These are phyloP conservation scores for Neonectria faginata DNA, from an alignment of 2,329 filamentous ascomycete genomes.

Conservation along the genomic window DNA sequence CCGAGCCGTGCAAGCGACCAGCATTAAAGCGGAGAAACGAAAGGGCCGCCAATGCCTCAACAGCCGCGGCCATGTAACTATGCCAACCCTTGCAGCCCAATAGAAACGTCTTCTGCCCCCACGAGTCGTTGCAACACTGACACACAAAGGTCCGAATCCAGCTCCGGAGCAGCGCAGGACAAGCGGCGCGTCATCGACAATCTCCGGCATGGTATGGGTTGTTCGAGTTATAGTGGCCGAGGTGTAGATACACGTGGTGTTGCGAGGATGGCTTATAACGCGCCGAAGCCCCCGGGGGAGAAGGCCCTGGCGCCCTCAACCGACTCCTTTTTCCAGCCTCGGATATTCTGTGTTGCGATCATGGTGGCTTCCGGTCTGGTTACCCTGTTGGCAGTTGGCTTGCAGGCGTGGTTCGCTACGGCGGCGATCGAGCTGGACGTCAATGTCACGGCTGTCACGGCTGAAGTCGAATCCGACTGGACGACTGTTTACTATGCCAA, in stretches of 20 bases:
- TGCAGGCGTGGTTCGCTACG: conserved; percentile 33
- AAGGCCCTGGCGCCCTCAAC: background rate
- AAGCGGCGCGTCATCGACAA: conserved; percentile 13
- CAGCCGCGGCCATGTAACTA: conserved; percentile 14
- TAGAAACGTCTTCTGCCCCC: conserved; percentile 32
- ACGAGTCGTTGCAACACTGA: conserved; percentile 23
- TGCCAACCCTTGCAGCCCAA: conserved; percentile 26
- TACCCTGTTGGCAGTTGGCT: conserved; percentile 35
- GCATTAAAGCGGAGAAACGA: conserved; percentile 24
- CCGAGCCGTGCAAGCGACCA: conserved; percentile 10
- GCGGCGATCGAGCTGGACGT: conserved; percentile 42
- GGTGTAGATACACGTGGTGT: conserved; percentile 17
- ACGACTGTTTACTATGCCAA: conserved; percentile 55
- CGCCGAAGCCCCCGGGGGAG: conserved; percentile 11
- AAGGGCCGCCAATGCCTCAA: conserved; percentile 27
- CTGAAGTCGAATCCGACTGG: conserved; percentile 56
- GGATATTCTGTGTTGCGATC: conserved; percentile 27
- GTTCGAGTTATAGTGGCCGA: conserved; percentile 1
- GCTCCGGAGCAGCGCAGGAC: background rate
- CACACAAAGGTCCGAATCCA: background rate
- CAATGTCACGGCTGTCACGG: conserved; percentile 50
- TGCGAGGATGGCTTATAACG: conserved; percentile 24
- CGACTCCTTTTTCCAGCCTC: conserved; percentile 9
- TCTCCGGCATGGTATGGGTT: background rate
- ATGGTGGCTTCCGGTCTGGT: conserved; percentile 40